Percentiles rank a stretch among this genome's conserved stretches.
Conservation (phyloP, 306 rosid genomes). For the Quercus wislizeni region DNA sequence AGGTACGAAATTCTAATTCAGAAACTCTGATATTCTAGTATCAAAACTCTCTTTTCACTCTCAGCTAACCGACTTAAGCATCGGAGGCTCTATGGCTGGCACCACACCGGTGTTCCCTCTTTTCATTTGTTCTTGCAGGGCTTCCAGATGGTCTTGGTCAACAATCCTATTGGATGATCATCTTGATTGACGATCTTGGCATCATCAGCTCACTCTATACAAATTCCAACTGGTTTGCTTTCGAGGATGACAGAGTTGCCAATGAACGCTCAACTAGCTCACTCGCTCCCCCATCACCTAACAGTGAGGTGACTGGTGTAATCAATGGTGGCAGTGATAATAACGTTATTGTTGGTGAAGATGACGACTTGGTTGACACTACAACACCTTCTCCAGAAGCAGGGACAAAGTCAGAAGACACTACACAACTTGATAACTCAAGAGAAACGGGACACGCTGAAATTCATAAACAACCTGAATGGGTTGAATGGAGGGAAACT, state of each 20-base stretch:
- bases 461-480: constrained; percentile 81
- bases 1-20: no score
- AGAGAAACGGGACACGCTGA: constrained; percentile 38
- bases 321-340: constrained; percentile 37
- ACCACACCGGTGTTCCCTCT: no score
- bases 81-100: no score
- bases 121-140: no score
- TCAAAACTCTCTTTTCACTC: no score
- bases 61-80: no score
- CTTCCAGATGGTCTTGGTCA: no score
- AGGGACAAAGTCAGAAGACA: constrained; percentile 34
- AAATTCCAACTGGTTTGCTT: constrained; percentile 93
- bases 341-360: constrained; percentile 56
- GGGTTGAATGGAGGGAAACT: constrained; percentile 99
- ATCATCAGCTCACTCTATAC: constrained; percentile 66
- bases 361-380: constrained; percentile 78
- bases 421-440: not conserved
- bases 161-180: no score
- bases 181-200: no score
- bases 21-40: no score
- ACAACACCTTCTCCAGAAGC: constrained; percentile 64
- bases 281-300: constrained; percentile 66
- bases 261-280: constrained; percentile 69
- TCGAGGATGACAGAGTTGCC: constrained; percentile 64
- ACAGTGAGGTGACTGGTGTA: constrained; percentile 44